These are phyloP conservation scores for Backusella luteola DNA, from an alignment of 192 early-diverging fungal genomes.

Conservation along the genomic window DNA sequence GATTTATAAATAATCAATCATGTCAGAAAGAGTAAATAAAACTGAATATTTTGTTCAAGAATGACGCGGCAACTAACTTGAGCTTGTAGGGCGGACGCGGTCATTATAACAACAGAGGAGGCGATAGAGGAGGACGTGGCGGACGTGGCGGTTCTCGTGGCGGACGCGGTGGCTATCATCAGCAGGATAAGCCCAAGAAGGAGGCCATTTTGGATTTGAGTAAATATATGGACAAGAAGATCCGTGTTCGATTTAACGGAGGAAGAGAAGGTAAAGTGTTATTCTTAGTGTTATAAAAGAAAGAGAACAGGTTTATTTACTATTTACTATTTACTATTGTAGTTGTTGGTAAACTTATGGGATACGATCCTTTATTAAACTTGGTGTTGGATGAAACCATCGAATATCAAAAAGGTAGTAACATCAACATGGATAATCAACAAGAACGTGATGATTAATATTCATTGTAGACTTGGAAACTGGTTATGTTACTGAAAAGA, in stretches of 20 bases:
- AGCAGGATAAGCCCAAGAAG: constrained; percentile 71
- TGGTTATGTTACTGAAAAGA: constrained; percentile 43
- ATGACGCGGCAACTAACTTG: not conserved
- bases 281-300: not conserved
- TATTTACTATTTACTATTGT: not conserved
- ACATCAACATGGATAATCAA: not conserved
- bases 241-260: constrained; percentile 91
- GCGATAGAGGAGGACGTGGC: constrained; percentile 52
- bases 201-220: constrained; percentile 91
- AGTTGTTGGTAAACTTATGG: constrained; percentile 91
- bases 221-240: constrained; percentile 91
- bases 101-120: constrained; percentile 27
- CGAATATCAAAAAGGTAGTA: constrained; percentile 76
- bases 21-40: constrained; percentile 9
- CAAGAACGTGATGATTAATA: not conserved
- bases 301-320: not conserved
- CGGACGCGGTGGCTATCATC: constrained; percentile 47
- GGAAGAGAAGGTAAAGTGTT: constrained; percentile 80
- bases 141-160: constrained; percentile 52
- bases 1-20: not conserved
- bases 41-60: not conserved
- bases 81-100: not conserved
- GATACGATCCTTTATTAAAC: constrained; percentile 91
- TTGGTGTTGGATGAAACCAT: constrained; percentile 92
- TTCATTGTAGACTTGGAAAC: constrained; percentile 24